phyloP scores from a whole-genome alignment of 2,329 filamentous ascomycete genomes.

The Dryadomyces sulphureus region DNA sequence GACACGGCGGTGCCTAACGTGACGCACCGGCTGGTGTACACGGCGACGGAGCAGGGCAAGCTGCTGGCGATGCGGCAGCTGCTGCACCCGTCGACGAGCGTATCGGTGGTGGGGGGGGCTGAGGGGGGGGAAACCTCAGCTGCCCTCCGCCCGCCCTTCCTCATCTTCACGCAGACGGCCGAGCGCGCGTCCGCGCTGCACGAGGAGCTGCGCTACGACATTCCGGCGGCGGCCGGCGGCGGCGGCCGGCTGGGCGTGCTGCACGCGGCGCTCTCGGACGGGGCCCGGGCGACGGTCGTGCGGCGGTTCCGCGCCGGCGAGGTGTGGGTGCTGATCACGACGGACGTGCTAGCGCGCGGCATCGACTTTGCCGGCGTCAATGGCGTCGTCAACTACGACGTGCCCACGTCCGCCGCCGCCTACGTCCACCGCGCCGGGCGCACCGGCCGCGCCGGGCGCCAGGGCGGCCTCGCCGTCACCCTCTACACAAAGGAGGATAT shows the following conservation, averaged over 20 bases:
- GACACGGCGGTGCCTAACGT: conserved; percentile 92
- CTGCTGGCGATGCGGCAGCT: conserved; percentile 82
- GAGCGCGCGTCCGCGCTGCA: conserved; percentile 76
- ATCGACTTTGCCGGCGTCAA: conserved; percentile 93
- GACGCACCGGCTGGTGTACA: conserved; percentile 75
- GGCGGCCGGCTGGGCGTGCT: conserved; percentile 75
- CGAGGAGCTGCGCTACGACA: conserved; percentile 86
- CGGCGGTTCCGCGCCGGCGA: conserved; percentile 79
- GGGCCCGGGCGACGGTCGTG: conserved; percentile 67
- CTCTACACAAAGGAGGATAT: conserved; percentile 95
- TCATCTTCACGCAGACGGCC: conserved; percentile 95
- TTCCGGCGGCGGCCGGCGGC: conserved; percentile 75
- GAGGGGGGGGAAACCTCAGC: conserved; percentile 21
- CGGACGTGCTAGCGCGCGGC: conserved; percentile 79
- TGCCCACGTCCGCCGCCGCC: conserved; percentile 74
- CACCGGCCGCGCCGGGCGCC: conserved; percentile 75
- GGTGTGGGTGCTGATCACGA: conserved; percentile 93
- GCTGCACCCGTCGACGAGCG: conserved; percentile 52
- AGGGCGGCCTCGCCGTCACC: conserved; percentile 80
- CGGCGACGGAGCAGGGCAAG: conserved; percentile 86
- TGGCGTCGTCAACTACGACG: conserved; percentile 94
- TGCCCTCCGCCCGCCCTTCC: conserved; percentile 70
- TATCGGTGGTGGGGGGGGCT: conserved; percentile 16
- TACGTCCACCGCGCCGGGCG: conserved; percentile 91
- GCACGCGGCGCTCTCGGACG: conserved; percentile 71